A percentile compares a stretch with the other conserved stretches of the same genome.
Conservation (phyloP, 1,284 basidiomycete species). For the Singerocomus rubriflavus region DNA sequence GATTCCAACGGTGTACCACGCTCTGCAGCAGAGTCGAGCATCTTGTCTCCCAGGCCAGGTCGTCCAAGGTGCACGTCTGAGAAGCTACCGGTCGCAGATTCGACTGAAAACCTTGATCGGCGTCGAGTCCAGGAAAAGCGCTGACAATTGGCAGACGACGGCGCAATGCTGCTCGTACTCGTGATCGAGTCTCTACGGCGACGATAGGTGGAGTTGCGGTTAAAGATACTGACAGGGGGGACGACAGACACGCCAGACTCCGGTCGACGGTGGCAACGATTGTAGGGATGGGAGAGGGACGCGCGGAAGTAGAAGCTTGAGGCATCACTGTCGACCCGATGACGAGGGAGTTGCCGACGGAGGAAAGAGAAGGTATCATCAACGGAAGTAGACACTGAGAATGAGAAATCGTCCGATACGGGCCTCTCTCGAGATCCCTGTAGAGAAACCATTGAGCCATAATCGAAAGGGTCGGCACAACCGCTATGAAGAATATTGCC, state of each 20-base stretch:
- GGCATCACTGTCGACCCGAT: conserved; percentile 68
- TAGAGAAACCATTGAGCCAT: conserved; percentile 37
- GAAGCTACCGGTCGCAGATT: conserved; percentile 65
- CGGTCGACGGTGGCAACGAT: conserved; percentile 46
- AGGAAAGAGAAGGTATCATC: conserved; percentile 75
- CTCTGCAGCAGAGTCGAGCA: conserved; percentile 71
- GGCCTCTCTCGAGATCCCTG: conserved; percentile 50
- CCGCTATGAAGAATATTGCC: conserved; percentile 66
- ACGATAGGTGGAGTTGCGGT: conserved; percentile 51
- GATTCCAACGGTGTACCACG: conserved; percentile 57
- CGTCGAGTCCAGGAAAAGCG: conserved; percentile 63
- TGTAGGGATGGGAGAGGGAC: conserved; percentile 33
- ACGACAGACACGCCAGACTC: conserved; percentile 49
- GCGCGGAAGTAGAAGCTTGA: conserved; percentile 71
- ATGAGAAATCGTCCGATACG: conserved; percentile 53
- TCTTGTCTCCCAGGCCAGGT: conserved; percentile 83
- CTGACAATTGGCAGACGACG: conserved; percentile 51
- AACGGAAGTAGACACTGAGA: conserved; percentile 55
- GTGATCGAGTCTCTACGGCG: conserved; percentile 51
- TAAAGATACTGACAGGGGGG: conserved; percentile 71
- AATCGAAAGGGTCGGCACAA: conserved; percentile 72
- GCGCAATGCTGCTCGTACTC: conserved; percentile 52
- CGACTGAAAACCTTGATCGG: conserved; percentile 55
- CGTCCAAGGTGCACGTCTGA: conserved; percentile 58
- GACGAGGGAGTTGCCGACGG: conserved; percentile 39